These are phyloP conservation scores for Candida sojae DNA, from an alignment of 1,139 yeast species.

Conservation along the genomic window DNA sequence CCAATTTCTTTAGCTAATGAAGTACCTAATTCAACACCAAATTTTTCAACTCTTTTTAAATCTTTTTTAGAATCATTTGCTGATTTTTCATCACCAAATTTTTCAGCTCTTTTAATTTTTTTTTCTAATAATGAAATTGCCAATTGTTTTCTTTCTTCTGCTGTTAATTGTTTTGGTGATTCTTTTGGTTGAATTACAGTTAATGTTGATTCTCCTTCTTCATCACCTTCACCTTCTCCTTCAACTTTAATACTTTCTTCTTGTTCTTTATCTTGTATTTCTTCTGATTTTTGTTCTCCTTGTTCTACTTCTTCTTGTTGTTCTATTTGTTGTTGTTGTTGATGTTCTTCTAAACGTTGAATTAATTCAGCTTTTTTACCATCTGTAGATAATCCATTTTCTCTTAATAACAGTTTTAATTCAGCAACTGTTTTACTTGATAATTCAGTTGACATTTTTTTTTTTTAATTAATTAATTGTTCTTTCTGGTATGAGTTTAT, in stretches of 20 bases:
- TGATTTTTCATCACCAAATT: conserved; percentile 67
- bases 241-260: conserved; percentile 16
- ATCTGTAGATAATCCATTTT: conserved; percentile 64
- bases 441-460: conserved; percentile 54
- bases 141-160: conserved; percentile 69
- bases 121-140: conserved; percentile 70
- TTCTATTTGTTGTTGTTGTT: conserved; percentile 19
- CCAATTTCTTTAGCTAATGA: conserved; percentile 71
- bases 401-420: conserved; percentile 74
- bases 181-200: conserved; percentile 17
- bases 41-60: conserved; percentile 74
- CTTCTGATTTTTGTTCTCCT: conserved; percentile 13
- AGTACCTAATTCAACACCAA: conserved; percentile 75
- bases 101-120: conserved; percentile 71
- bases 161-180: conserved; percentile 45
- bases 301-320: conserved; percentile 15
- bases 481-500: background rate
- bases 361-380: conserved; percentile 88
- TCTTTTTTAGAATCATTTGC: conserved; percentile 59
- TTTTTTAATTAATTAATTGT: background rate
- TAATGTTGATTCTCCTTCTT: conserved; percentile 13
- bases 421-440: conserved; percentile 76
- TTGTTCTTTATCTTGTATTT: conserved; percentile 15
- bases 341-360: conserved; percentile 57
- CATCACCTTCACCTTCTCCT: conserved; percentile 19